Evolutionary conservation across 2,329 filamentous ascomycete species (phyloP), one percentile per base, ranked within the genome.

Genomic region (Paraphoma chrysanthemicola): DNA sequence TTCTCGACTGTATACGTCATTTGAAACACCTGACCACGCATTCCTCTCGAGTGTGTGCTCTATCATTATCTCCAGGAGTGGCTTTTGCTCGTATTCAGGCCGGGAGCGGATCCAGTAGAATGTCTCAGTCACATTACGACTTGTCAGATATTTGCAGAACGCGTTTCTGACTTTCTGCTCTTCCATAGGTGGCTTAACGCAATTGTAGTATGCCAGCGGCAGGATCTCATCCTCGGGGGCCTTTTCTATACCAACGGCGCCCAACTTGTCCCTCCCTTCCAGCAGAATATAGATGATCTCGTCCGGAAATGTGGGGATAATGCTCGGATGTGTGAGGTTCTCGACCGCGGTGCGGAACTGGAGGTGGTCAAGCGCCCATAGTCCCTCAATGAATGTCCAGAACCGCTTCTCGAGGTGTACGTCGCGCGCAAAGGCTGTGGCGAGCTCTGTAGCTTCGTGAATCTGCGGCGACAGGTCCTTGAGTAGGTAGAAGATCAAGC

Each of bases 401-500:
- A 94, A 96, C 64, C 89, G 91, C 53, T 84, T 82, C 1, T 92
- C 91, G 49, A 96, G 82, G 60, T 88, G 87, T 5, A 87, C 87
- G 23, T 79, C 79, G 42, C 78, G 77, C 14, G 88, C 86, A 65
- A 94, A 92, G 1, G 72, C 81, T 1, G 87, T 81, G 6, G 80
- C 68, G 36, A 84, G 81, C 16, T 83, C 77, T 3, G 82, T 81
- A 17, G 82, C 81, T 49, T 84, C 81, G 45, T 73, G 67, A 9
- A 67, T 62, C 29, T 79, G 71, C 11, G 78, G 76, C 39, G 89
- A 86, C 70, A 90, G 86, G 73, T 96, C 91, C 69, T 92, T 88
- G 3, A 96, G 83, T 39, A 96, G 81, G 74, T 96, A 96, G 81
- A 91, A 96, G 62, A 96, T 82, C 46, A 95, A 84, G 16, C 92